Evolutionary conservation across 176 grass and related monocot genomes (phyloP).

Genomic region (Bolboschoenus planiculmis): DNA sequence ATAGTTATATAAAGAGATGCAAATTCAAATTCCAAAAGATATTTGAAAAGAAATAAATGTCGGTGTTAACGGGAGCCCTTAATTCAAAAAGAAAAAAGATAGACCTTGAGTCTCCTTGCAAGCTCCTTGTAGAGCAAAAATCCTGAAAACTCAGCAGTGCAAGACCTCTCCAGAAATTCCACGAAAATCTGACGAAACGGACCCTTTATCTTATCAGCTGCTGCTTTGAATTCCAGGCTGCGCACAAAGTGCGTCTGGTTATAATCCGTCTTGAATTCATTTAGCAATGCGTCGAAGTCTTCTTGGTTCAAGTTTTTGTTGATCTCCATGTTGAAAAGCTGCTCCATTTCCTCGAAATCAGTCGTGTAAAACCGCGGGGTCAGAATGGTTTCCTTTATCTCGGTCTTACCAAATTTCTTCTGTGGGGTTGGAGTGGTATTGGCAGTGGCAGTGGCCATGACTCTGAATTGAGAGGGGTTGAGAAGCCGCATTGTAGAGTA

Average conservation of each 20-base stretch:
- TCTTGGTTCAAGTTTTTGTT: constrained; percentile 91
- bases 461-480: constrained; percentile 22
- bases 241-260: constrained; percentile 99
- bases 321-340: constrained; percentile 85
- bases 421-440: constrained; percentile 26
- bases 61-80: too few relatives aligned
- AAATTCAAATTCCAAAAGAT: too few relatives aligned
- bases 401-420: constrained; percentile 40
- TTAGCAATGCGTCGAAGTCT: constrained; percentile 84
- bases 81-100: too few relatives aligned
- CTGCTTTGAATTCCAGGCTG: constrained; percentile 82
- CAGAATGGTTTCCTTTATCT: constrained; percentile 77
- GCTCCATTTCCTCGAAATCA: constrained; percentile 97
- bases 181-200: constrained; percentile 84
- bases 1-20: too few relatives aligned
- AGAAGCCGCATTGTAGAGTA: constrained; percentile 21
- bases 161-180: constrained; percentile 95
- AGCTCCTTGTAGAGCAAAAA: constrained; percentile 99
- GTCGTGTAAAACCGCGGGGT: constrained; percentile 94
- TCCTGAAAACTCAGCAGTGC: constrained; percentile 88
- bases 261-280: constrained; percentile 99
- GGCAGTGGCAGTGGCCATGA: constrained; percentile 25
- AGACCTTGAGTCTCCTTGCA: constrained; percentile 81
- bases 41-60: too few relatives aligned
- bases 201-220: constrained; percentile 82